Base-by-base conservation (phyloP, 2,329 filamentous ascomycete genomes). In the Ceratocystis cacaofunesta region DNA sequence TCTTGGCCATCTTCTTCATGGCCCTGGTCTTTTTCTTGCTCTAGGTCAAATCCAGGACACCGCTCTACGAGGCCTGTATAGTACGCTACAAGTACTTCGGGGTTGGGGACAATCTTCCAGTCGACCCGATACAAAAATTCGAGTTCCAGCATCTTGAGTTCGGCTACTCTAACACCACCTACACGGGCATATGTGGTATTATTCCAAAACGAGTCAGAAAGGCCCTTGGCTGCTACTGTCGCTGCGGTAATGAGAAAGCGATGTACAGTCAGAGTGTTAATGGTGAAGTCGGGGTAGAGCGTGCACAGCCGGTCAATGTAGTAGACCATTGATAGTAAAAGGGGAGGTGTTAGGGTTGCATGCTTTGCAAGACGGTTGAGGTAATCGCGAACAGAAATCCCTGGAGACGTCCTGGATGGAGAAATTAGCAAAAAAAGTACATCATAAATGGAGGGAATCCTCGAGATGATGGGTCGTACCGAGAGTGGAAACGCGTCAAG, bases 311-410 rank as follows among this genome's bases (percentile, higher is more conserved):
- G 87, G 76, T 99, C 94, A 71, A 99, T 97, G 72, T 97, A 99
- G 73, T 95, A 99, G 66, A 99, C 94, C 90, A 99, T 97, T 70
- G 92, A 94, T 44, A 99, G 83, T n/a, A 99, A 81, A 62, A 99
- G 87, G 0, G 94, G 92, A 12, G 94, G 92, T 5, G 90, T 91
- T 2, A 99, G 81, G 0, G 92, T 96, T 30, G 94, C 94, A 74
- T 99, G 94, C 67, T 91, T 90, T 28, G 95, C 94, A 66, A 99
- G 80, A 69, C 94, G 87, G 71, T 94, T 89, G 44, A 99, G 82
- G 73, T 99, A 99, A 74, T 99, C 94, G 68, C 87, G 81, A 41
- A 99, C 92, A 30, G 91, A 96, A 67, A 99, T 99, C 63, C 89
- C 92, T 6, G 94, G 94, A 1, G 94, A 76, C 2, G 82, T 84